Conservation (phyloP, 495 filamentous ascomycete species). For the Talaromyces adpressus region DNA sequence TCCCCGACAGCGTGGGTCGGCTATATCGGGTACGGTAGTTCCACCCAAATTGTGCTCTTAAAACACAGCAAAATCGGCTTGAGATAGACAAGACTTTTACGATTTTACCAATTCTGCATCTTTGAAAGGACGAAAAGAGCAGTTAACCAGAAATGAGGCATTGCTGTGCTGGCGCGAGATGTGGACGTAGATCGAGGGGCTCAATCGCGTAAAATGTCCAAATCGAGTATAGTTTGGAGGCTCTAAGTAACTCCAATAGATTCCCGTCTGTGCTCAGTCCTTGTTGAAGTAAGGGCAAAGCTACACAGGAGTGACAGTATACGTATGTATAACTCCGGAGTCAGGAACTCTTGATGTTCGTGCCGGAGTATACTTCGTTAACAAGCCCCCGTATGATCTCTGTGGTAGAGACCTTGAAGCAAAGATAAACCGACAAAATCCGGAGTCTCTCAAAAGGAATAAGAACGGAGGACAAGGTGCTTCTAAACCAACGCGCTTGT, state of each 20-base stretch:
- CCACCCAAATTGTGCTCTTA: not conserved
- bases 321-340: not conserved
- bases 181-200: not conserved
- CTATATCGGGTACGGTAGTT: not conserved
- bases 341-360: not conserved
- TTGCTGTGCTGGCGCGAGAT: not conserved
- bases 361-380: not conserved
- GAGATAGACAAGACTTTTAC: not conserved
- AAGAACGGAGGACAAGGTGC: not conserved
- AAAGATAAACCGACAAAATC: not conserved
- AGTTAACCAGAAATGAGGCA: not conserved
- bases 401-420: not conserved
- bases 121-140: not conserved
- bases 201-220: not conserved
- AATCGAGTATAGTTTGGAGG: slow-evolving; percentile 20
- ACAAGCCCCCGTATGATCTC: not conserved
- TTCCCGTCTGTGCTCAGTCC: not conserved
- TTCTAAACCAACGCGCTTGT: not conserved
- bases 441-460: not conserved
- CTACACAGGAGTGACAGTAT: too few relatives aligned
- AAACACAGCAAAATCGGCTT: too few relatives aligned
- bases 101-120: not conserved
- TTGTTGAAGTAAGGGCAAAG: not conserved
- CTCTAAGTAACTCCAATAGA: not conserved
- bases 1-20: not conserved